phyloP scores from a whole-genome alignment of 345 rosid species.

The Syzygium aqueum region DNA sequence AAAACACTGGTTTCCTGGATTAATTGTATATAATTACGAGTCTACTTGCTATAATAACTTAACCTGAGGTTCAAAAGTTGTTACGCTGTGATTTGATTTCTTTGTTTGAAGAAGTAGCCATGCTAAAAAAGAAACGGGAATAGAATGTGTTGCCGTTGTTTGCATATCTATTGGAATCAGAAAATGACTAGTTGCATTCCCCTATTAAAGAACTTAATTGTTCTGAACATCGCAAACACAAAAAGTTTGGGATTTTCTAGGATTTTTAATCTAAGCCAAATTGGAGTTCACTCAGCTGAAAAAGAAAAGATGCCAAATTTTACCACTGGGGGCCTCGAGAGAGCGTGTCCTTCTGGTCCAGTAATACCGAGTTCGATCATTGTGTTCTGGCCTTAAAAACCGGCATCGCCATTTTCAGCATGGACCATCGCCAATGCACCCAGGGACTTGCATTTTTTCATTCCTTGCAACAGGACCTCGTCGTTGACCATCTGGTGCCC shows the following conservation, averaged over 20 bases:
- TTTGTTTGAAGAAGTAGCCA: not conserved
- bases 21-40: not conserved
- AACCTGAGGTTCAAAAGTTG: not conserved
- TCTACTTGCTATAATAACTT: not conserved
- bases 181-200: not conserved
- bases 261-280: not conserved
- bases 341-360: slow-evolving; percentile 98
- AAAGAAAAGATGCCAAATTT: not conserved
- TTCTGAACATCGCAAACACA: not conserved
- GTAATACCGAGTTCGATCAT: slow-evolving; percentile 89
- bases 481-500: slow-evolving; percentile 74
- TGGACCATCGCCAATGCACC: slow-evolving; percentile 99
- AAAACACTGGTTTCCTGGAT: not conserved
- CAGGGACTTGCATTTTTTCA: slow-evolving; percentile 79
- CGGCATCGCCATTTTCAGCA: slow-evolving; percentile 99
- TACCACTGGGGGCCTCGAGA: slow-evolving; percentile 74
- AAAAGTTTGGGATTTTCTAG: not conserved
- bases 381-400: slow-evolving; percentile 78
- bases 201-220: not conserved
- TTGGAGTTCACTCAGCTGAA: not conserved
- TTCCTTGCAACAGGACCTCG: slow-evolving; percentile 76
- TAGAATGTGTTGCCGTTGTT: not conserved
- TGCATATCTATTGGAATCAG: not conserved
- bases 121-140: not conserved
- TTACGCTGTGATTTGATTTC: not conserved